Evolutionary conservation across 2,329 filamentous ascomycete genomes (phyloP).

Genomic region (Ophiostoma tasmaniense): DNA sequence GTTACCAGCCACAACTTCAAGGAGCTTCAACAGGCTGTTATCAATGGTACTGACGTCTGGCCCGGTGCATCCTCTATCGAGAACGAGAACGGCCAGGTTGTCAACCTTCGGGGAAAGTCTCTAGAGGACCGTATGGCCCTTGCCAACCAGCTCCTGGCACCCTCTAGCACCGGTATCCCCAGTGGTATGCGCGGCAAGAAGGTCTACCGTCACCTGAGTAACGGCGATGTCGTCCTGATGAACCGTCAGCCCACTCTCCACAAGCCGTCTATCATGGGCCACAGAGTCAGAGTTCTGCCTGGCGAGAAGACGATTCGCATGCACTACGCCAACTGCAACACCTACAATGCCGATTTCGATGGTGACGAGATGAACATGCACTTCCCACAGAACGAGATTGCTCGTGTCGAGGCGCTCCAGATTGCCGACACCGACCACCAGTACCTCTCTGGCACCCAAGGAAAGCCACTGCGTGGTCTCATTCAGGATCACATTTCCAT

Average conservation of each 20-base stretch:
- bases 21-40: constrained; percentile 89
- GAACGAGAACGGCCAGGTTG: constrained; percentile 86
- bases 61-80: constrained; percentile 91
- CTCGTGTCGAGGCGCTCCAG: constrained; percentile 82
- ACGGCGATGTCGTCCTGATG: constrained; percentile 96
- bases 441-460: constrained; percentile 87
- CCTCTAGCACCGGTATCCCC: constrained; percentile 63
- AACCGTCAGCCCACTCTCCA: constrained; percentile 96
- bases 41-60: constrained; percentile 90
- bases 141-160: constrained; percentile 86
- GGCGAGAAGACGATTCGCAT: constrained; percentile 97
- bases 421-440: constrained; percentile 96
- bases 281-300: constrained; percentile 81
- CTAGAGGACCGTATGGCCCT: constrained; percentile 79
- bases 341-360: constrained; percentile 98
- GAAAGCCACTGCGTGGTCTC: constrained; percentile 85
- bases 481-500: constrained; percentile 99
- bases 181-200: constrained; percentile 85
- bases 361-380: constrained; percentile 99
- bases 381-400: constrained; percentile 94
- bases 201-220: constrained; percentile 89
- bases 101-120: constrained; percentile 80
- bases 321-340: constrained; percentile 99
- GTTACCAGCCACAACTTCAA: constrained; percentile 96
- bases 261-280: constrained; percentile 98